Evolutionary conservation across 1,284 basidiomycete genomes (phyloP), one percentile per base, ranked within the genome.

Genomic region (Amylostereum chailletii): DNA sequence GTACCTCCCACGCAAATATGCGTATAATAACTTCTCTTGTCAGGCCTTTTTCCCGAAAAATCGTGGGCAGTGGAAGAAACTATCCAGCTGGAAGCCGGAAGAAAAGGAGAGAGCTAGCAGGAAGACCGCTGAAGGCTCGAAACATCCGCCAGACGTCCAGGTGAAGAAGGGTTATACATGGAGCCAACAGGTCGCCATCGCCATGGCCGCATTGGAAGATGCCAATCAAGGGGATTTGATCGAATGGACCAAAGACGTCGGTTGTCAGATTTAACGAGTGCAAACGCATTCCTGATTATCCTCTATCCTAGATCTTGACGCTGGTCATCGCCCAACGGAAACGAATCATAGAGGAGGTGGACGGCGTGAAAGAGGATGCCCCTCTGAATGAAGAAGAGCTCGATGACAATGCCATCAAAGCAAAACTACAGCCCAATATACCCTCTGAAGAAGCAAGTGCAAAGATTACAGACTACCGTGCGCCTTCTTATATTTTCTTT

Each of bases 21-120:
- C 19, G 19, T 19, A n/a, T 4, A 19, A 38, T 7, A 41, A 29
- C 38, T 37, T 38, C 11, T 32, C 11, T 39, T 3, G 39, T 45
- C 55, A 90, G 88, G 86, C 86, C 2, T 88, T 94, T 72, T 92
- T 86, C 68, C 91, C 91, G 4, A 94, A 92, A 72, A 89, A 87
- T 61, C 77, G 89, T 55, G 81, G 86, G 19, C 72, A 82, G 56
- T 94, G 91, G 91, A 93, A 93, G 65, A 76, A 80, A 53, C 82
- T 79, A 58, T 92, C 89, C 6, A 88, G 83, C 54, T 88, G 83
- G 77, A 76, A 86, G 65, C 81, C 84, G n/a, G 83, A 83, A 53
- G 66, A 67, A 54, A 83, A 73, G 68, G 65, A 63, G 57, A 74
- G 64, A 62, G 71, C 58, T 53, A 69, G 57, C 53, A 60, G 48